Conservation (phyloP, 805 yeast genomes). For the Naumovozyma dairenensis region DNA sequence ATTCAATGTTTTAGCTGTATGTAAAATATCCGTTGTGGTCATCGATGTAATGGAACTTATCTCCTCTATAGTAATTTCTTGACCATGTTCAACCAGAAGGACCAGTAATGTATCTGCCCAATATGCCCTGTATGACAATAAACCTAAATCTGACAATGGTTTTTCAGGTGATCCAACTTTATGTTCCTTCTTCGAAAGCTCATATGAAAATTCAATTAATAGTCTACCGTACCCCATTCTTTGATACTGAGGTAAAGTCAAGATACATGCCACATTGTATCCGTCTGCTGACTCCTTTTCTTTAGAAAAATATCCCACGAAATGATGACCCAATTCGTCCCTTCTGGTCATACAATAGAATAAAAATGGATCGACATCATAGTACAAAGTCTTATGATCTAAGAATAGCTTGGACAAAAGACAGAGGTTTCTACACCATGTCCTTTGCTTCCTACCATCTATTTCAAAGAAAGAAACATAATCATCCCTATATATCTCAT, state of each 20-base stretch:
- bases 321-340: constrained; percentile 86
- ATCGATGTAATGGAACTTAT: constrained; percentile 77
- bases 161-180: constrained; percentile 96
- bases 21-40: constrained; percentile 93
- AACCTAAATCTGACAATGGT: constrained; percentile 90
- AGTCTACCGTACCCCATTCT: constrained; percentile 89
- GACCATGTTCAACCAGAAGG: constrained; percentile 53
- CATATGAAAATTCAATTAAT: constrained; percentile 87
- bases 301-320: constrained; percentile 93
- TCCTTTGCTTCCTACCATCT: constrained; percentile 90
- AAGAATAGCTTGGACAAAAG: constrained; percentile 78
- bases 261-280: constrained; percentile 93
- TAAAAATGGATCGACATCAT: constrained; percentile 95
- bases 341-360: constrained; percentile 91
- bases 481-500: constrained; percentile 90
- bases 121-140: constrained; percentile 84
- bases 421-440: constrained; percentile 96
- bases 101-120: constrained; percentile 89
- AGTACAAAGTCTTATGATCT: constrained; percentile 93
- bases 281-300: constrained; percentile 94
- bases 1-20: constrained; percentile 83
- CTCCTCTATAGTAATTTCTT: constrained; percentile 79
- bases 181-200: constrained; percentile 75
- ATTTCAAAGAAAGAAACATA: constrained; percentile 92
- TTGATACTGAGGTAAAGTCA: constrained; percentile 93